Conservation (phyloP, 2,329 filamentous ascomycete genomes). For the Fusarium redolens region DNA sequence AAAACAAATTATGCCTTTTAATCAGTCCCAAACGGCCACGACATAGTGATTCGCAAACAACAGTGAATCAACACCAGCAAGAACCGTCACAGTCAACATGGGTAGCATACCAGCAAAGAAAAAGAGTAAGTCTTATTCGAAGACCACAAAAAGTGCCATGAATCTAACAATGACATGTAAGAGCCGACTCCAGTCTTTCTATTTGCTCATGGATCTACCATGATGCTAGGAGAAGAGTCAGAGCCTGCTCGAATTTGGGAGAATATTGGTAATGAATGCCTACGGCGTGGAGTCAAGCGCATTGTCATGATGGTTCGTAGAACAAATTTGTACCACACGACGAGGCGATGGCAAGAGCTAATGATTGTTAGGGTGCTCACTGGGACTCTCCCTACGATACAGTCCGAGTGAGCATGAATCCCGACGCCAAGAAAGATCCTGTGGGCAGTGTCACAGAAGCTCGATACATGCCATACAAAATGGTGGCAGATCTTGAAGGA, state of each 20-base stretch:
- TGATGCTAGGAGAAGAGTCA: slow-evolving; percentile 37
- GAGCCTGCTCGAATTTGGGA: slow-evolving; percentile 34
- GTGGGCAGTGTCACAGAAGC: slow-evolving; percentile 74
- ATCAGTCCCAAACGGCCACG: neutral
- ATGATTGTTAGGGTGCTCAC: slow-evolving; percentile 57
- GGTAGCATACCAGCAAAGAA: neutral
- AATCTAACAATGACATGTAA: neutral
- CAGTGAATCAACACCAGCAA: neutral
- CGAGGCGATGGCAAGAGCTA: rapidly evolving
- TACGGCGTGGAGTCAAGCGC: slow-evolving; percentile 20
- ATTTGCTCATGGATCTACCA: slow-evolving; percentile 34
- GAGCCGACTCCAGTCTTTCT: slow-evolving; percentile 29
- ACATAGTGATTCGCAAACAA: neutral
- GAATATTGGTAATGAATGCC: slow-evolving; percentile 22
- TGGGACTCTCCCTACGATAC: slow-evolving; percentile 68
- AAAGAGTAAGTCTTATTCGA: neutral
- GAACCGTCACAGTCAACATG: neutral
- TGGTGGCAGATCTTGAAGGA: slow-evolving; percentile 69
- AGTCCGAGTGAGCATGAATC: slow-evolving; percentile 71
- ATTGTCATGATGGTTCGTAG: slow-evolving; percentile 32
- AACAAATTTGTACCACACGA: too few species aligned
- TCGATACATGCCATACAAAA: slow-evolving; percentile 71
- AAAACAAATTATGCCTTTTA: neutral
- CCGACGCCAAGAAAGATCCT: slow-evolving; percentile 68
- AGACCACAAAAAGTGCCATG: rapidly evolving